A percentile compares a stretch with the other conserved stretches of the same genome.
These are phyloP conservation scores for Neohortaea acidophila DNA, from an alignment of 495 filamentous ascomycete genomes.

Conservation along the genomic window DNA sequence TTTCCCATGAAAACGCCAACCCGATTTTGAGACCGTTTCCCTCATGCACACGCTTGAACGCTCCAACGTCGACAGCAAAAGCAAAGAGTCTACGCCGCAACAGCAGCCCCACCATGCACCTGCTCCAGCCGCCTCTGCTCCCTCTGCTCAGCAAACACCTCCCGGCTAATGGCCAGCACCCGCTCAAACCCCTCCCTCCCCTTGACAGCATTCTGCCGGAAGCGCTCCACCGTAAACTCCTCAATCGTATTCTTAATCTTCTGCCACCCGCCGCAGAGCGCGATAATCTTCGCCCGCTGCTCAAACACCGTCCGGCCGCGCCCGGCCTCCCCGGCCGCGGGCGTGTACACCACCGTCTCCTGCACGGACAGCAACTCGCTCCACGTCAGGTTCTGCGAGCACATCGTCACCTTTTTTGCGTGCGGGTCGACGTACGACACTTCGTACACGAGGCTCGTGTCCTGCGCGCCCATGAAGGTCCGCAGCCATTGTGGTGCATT, in stretches of 20 bases:
- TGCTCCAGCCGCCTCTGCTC: constrained; percentile 28
- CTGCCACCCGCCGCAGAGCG: constrained; percentile 89
- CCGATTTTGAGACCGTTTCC: background rate
- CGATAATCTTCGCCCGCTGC: constrained; percentile 83
- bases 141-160: constrained; percentile 80
- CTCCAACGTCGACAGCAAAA: background rate
- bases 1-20: background rate
- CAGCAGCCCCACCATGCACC: background rate
- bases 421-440: constrained; percentile 80
- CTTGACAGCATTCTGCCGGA: constrained; percentile 75
- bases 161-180: constrained; percentile 82
- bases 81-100: background rate
- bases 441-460: constrained; percentile 80
- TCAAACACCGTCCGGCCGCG: constrained; percentile 63
- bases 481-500: constrained; percentile 75
- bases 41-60: background rate
- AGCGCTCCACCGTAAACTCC: constrained; percentile 73
- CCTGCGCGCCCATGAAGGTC: constrained; percentile 56
- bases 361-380: constrained; percentile 73
- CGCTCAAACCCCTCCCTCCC: constrained; percentile 87
- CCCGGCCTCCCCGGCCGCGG: constrained; percentile 25
- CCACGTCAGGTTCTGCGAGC: constrained; percentile 79
- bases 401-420: constrained; percentile 79
- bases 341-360: constrained; percentile 72
- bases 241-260: constrained; percentile 88